phyloP scores from a whole-genome alignment of 176 grass and related monocot genomes.

The Thalia dealbata region DNA sequence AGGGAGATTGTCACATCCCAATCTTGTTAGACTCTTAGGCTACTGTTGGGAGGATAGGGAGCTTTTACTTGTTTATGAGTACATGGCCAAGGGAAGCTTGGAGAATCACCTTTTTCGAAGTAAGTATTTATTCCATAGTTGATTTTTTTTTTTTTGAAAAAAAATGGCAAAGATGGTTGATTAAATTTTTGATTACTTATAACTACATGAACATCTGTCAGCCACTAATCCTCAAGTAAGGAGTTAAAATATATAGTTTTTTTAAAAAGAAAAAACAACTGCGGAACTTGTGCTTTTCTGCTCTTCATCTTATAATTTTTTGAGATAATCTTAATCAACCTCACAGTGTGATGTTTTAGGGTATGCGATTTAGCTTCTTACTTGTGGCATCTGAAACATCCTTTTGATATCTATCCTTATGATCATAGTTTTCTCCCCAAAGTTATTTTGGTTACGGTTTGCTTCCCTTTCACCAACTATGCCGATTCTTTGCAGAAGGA shows the following conservation, averaged over 20 bases:
- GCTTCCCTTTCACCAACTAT: background rate
- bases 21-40: conserved; percentile 75
- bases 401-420: background rate
- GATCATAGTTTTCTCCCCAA: background rate
- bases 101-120: conserved; percentile 81
- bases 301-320: background rate
- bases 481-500: conserved; percentile 15
- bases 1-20: conserved; percentile 60
- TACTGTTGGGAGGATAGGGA: conserved; percentile 79
- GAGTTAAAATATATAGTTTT: no score
- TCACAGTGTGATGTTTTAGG: background rate
- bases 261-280: background rate
- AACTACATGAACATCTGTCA: no score
- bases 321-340: background rate
- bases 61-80: conserved; percentile 86
- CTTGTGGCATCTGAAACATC: background rate
- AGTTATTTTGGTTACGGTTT: background rate
- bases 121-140: conserved; percentile 17
- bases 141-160: no score
- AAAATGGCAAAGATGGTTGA: no score
- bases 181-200: no score
- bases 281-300: no score
- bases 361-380: background rate
- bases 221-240: no score
- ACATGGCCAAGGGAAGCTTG: conserved; percentile 71